phyloP scores from a whole-genome alignment of 1,284 basidiomycete genomes.

The Leccinum pachyderme region DNA sequence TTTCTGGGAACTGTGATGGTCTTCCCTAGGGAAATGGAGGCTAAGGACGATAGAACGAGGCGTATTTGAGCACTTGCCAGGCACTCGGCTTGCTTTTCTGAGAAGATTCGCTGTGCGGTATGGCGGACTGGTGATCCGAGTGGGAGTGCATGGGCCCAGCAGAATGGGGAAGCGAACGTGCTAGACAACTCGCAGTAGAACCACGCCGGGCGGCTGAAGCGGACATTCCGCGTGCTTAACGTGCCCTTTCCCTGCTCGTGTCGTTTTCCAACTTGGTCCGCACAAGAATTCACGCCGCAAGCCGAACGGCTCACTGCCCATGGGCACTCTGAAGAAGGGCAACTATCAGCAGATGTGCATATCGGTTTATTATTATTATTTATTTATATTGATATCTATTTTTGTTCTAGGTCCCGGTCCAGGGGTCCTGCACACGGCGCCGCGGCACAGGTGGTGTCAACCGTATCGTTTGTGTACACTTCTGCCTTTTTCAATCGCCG shows the following conservation, averaged over 20 bases:
- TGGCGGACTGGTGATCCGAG: constrained; percentile 32
- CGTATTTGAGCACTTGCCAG: constrained; percentile 30
- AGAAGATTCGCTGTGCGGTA: constrained; percentile 25
- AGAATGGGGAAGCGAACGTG: constrained; percentile 22
- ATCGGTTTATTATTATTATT: constrained; percentile 18
- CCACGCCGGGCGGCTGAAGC: constrained; percentile 9
- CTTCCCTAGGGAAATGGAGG: constrained; percentile 29
- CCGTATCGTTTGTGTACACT: constrained; percentile 4
- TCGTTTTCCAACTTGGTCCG: constrained; percentile 3
- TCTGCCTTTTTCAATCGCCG: constrained; percentile 31
- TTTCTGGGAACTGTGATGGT: constrained; percentile 24
- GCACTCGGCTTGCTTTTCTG: constrained; percentile 24
- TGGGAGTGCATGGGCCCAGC: constrained; percentile 30
- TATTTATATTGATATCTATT: constrained; percentile 7
- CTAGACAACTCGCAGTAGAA: constrained; percentile 7
- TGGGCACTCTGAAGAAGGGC: constrained; percentile 6
- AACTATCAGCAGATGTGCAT: constrained; percentile 12
- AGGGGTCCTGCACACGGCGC: constrained; percentile 21
- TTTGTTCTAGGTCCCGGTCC: constrained; percentile 12
- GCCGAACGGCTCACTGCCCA: constrained; percentile 6
- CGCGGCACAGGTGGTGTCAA: constrained; percentile 30
- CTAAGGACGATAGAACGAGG: constrained; percentile 21
- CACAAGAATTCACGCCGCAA: constrained; percentile 19
- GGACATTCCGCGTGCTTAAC: constrained; percentile 17
- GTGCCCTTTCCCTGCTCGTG: constrained; percentile 11